phyloP scores from a whole-genome alignment of 2,329 filamentous ascomycete genomes.

The Calycina herbarum region DNA sequence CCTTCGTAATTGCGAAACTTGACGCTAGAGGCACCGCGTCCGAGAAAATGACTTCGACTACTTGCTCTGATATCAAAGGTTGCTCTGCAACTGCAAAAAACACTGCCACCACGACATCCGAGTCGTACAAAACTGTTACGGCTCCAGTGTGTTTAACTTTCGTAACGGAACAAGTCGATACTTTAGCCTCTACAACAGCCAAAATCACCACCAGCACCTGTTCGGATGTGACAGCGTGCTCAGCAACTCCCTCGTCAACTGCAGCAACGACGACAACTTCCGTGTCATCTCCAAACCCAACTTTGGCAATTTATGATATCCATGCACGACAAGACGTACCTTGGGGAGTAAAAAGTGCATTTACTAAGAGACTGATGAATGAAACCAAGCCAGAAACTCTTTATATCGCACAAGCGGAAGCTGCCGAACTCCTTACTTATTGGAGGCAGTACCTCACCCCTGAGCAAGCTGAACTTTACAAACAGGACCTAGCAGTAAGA shows the following conservation, averaged over 20 bases:
- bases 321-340: neutral
- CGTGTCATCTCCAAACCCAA: neutral
- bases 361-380: neutral
- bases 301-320: neutral
- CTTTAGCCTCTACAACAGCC: neutral
- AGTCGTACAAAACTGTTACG: neutral
- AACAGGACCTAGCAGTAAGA: slow-evolving; percentile 7
- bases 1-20: slow-evolving; percentile 1
- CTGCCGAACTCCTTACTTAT: neutral
- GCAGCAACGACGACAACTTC: neutral
- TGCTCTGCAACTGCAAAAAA: neutral
- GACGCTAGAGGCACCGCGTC: neutral
- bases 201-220: neutral
- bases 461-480: slow-evolving; percentile 1
- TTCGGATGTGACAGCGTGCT: slow-evolving; percentile 1
- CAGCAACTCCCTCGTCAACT: neutral
- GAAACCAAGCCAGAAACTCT: slow-evolving; percentile 3
- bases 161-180: neutral
- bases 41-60: slow-evolving; percentile 1
- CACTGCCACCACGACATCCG: neutral
- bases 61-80: slow-evolving; percentile 1
- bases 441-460: slow-evolving; percentile 2
- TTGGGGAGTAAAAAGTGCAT: neutral
- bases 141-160: slow-evolving; percentile 4
- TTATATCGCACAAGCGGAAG: neutral